These are phyloP conservation scores for Cerioporus squamosus DNA, from an alignment of 1,284 basidiomycete species.

Conservation along the genomic window DNA sequence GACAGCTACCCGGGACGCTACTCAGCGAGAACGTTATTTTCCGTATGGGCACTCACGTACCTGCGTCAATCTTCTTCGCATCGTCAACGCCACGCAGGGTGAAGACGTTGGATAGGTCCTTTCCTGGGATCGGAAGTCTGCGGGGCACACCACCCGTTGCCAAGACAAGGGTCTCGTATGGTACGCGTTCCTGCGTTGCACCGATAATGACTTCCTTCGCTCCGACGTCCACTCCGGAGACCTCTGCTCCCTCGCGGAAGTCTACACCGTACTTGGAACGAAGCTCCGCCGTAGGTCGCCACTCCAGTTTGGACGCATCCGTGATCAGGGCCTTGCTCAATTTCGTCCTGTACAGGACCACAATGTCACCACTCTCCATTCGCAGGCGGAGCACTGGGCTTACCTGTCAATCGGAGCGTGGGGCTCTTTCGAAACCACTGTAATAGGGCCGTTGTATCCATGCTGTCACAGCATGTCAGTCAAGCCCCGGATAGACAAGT, in stretches of 20 bases:
- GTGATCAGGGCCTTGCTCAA: slow-evolving; percentile 88
- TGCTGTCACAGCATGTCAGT: slow-evolving; percentile 47
- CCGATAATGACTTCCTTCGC: slow-evolving; percentile 67
- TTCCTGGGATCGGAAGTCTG: slow-evolving; percentile 80
- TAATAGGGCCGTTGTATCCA: slow-evolving; percentile 80
- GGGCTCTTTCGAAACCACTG: slow-evolving; percentile 79
- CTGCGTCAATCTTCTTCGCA: slow-evolving; percentile 76
- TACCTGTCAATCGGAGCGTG: slow-evolving; percentile 89
- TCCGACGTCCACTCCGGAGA: slow-evolving; percentile 67
- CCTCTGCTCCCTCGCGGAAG: slow-evolving; percentile 72
- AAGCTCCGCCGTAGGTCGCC: slow-evolving; percentile 73
- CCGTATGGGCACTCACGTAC: slow-evolving; percentile 38
- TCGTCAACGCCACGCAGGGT: slow-evolving; percentile 79
- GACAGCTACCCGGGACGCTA: slow-evolving; percentile 17
- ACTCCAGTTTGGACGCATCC: slow-evolving; percentile 79
- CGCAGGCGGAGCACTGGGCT: slow-evolving; percentile 5
- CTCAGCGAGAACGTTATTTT: slow-evolving; percentile 1
- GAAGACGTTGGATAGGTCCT: slow-evolving; percentile 78
- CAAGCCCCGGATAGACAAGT: neutral
- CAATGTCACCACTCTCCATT: neutral
- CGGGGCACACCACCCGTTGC: slow-evolving; percentile 73
- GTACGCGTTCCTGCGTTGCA: slow-evolving; percentile 57
- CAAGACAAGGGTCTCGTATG: slow-evolving; percentile 78
- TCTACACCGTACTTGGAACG: slow-evolving; percentile 84
- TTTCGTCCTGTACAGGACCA: slow-evolving; percentile 64